These are phyloP conservation scores for Hura crepitans DNA, from an alignment of 441 rosid species.

Conservation along the genomic window DNA sequence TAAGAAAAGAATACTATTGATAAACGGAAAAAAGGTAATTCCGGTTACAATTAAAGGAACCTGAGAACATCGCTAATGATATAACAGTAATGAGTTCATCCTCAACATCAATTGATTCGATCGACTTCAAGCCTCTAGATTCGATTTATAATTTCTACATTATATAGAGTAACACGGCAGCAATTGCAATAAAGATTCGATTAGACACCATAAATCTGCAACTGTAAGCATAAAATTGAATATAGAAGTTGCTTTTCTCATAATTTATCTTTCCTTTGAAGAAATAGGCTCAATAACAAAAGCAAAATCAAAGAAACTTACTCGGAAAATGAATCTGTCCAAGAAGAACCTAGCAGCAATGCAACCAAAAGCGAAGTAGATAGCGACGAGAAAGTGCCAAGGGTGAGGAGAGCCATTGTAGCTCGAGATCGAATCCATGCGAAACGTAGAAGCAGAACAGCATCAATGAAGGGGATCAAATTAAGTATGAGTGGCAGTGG, in stretches of 20 bases:
- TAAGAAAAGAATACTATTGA: neutral
- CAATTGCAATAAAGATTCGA: no score
- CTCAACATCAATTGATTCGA: no score
- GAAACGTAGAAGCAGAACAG: conserved; percentile 12
- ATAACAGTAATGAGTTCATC: no score
- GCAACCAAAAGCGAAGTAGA: conserved; percentile 60
- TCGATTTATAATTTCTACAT: no score
- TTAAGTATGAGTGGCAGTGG: neutral
- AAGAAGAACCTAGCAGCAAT: conserved; percentile 53
- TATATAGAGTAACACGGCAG: neutral
- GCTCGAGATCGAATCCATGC: conserved; percentile 49
- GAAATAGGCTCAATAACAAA: neutral
- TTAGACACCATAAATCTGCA: no score
- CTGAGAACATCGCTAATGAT: no score
- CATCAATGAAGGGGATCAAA: conserved; percentile 17
- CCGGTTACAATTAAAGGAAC: no score
- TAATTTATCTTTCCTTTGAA: no score
- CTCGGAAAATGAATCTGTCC: conserved; percentile 77
- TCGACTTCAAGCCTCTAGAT: no score
- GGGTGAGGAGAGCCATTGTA: conserved; percentile 33
- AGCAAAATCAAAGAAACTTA: conserved; percentile 34
- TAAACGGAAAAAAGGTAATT: no score
- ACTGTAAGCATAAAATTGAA: no score
- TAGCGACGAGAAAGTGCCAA: conserved; percentile 50
- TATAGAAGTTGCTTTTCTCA: no score